Base-by-base conservation (phyloP, 345 rosid genomes). In the Salix brachista region DNA sequence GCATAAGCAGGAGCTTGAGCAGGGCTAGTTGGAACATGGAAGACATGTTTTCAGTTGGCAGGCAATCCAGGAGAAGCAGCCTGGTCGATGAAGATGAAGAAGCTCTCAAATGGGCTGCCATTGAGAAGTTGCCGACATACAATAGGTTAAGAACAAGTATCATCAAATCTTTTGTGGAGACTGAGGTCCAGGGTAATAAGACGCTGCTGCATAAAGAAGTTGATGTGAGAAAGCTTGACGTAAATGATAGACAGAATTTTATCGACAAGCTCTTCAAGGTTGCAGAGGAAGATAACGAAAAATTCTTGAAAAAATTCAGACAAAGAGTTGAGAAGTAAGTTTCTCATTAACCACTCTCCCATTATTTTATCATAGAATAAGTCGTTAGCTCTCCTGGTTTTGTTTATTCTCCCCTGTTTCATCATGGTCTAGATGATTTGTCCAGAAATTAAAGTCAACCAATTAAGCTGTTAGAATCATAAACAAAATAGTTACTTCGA, bases 31-130 rank as follows among this genome's bases (percentile, higher is more conserved):
- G 91, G 89, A 81, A 78, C 71, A 77, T 92, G 82, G 98, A 92
- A 11, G 97, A 90, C 12, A 84, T 88, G 8, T 89, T 91, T 78
- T 78, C 87, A 9, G 75, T 82, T 16, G 87, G 87, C 23, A 75
- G 80, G 41, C 75, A 84, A 1, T 88, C 94, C 2, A 82, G 93
- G 69, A 78, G 92, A 44, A 86, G 85, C 61, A 85, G 86, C 62
- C 81, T 81, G 2, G 81, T 79, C 4, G 89, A 86, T 48, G 97
- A 90, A 66, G 98, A 94, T 37, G 97, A 94, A 81, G 98, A 94
- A 77, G 97, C 97, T 25, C 89, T 94, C 9, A 94, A 87, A 85
- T 94, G 98, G 98, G 98, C 97, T 7, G 97, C 98, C 32, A 91
- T 94, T 50, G 98, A 94, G 87, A 91, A 86, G 61, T 74, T 94